Percentiles rank a stretch among this genome's conserved stretches.
Evolutionary conservation across 805 yeast genomes (phyloP).

Genomic region (Lipomyces starkeyi): DNA sequence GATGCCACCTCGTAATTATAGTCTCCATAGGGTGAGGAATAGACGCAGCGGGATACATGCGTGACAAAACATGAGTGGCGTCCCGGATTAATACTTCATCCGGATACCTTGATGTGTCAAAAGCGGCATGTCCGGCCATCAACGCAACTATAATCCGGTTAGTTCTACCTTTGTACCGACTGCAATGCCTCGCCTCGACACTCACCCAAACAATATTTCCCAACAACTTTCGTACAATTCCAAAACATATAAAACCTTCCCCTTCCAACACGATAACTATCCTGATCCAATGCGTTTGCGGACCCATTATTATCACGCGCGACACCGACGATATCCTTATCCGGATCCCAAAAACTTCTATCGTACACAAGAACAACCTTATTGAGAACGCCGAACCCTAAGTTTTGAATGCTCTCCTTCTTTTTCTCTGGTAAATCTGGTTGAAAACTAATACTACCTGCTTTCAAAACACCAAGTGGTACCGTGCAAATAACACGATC

Average conservation of each 20-base stretch:
- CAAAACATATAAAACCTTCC: constrained; percentile 51
- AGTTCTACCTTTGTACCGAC: background rate
- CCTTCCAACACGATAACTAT: constrained; percentile 41
- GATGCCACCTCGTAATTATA: constrained; percentile 74
- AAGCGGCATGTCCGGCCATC: constrained; percentile 50
- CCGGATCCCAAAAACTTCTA: constrained; percentile 49
- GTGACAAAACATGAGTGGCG: constrained; percentile 44
- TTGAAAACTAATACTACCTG: constrained; percentile 48
- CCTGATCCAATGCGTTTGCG: constrained; percentile 31
- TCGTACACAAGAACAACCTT: constrained; percentile 50
- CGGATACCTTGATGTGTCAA: constrained; percentile 41
- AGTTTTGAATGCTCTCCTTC: constrained; percentile 48
- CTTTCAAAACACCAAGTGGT: constrained; percentile 52
- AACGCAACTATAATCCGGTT: constrained; percentile 43
- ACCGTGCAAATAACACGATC: constrained; percentile 50
- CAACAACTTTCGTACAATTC: constrained; percentile 47
- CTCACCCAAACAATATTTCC: constrained; percentile 47
- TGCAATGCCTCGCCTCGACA: background rate
- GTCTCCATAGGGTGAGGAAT: constrained; percentile 46
- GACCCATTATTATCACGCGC: constrained; percentile 41
- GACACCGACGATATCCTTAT: constrained; percentile 45
- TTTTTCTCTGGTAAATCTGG: constrained; percentile 53
- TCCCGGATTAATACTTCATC: constrained; percentile 47
- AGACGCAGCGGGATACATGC: constrained; percentile 40
- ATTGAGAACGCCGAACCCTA: constrained; percentile 51